A percentile compares a stretch with the other conserved stretches of the same genome.
Evolutionary conservation across 2,329 filamentous ascomycete species (phyloP).

Genomic region (Zalaria obscura): DNA sequence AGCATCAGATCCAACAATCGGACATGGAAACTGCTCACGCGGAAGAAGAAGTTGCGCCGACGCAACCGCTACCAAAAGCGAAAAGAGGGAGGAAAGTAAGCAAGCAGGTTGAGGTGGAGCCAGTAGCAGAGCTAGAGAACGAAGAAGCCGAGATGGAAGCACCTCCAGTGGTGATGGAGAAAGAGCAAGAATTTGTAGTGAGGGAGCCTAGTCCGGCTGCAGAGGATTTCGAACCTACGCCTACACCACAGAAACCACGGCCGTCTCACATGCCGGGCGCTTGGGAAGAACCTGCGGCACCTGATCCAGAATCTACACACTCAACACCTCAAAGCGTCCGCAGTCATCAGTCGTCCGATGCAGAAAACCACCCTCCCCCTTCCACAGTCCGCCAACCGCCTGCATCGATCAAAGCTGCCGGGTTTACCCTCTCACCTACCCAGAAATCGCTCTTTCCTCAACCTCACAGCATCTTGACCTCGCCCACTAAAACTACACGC

Average conservation of each 20-base stretch:
- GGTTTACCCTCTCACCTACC: conserved; percentile 14
- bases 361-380: conserved; percentile 65
- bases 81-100: conserved; percentile 5
- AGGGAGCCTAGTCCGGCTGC: conserved; percentile 8
- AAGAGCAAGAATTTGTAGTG: too few relatives aligned
- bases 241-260: conserved; percentile 12
- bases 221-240: conserved; percentile 22
- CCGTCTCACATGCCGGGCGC: conserved; percentile 2
- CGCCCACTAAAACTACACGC: conserved; percentile 19
- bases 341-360: conserved; percentile 55
- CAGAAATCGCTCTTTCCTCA: conserved; percentile 11
- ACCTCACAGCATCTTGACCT: conserved; percentile 7
- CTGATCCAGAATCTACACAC: conserved; percentile 42
- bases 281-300: conserved; percentile 25
- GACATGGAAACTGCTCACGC: background rate
- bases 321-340: conserved; percentile 40
- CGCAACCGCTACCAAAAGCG: conserved; percentile 1
- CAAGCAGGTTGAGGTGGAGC: conserved; percentile 1
- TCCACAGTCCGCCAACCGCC: conserved; percentile 20
- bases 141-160: conserved; percentile 7
- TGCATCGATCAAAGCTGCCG: background rate
- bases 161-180: conserved; percentile 4
- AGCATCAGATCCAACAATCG: background rate
- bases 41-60: background rate
- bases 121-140: background rate